Percentiles rank a stretch among this genome's conserved stretches.
These are phyloP conservation scores for Saitozyma sp. DNA, from an alignment of 768 basidiomycete genomes.

Conservation along the genomic window DNA sequence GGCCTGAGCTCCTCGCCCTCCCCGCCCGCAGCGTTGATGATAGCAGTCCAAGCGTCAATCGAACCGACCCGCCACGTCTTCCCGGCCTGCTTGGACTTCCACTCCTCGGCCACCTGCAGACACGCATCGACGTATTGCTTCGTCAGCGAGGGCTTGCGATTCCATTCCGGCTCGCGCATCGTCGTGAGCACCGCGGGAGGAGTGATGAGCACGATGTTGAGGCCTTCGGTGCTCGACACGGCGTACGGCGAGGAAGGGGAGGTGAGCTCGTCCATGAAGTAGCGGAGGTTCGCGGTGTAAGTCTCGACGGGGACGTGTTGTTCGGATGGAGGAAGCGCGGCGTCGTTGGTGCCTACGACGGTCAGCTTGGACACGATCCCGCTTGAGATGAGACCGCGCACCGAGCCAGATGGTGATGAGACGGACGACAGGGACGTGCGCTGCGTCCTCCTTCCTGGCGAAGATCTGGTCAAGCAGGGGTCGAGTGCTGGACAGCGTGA, in stretches of 20 bases:
- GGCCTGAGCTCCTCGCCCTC: conserved; percentile 19
- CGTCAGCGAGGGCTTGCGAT: neutral
- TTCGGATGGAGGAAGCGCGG: conserved; percentile 8
- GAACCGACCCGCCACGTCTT: conserved; percentile 22
- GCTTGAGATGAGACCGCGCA: conserved; percentile 5
- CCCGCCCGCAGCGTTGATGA: conserved; percentile 22
- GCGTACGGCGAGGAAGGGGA: conserved; percentile 23
- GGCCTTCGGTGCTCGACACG: conserved; percentile 5
- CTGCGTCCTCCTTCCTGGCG: conserved; percentile 21
- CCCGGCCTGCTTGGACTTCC: conserved; percentile 9
- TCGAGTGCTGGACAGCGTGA: conserved; percentile 1
- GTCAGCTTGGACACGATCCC: neutral
- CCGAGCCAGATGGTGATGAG: conserved; percentile 41
- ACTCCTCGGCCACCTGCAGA: conserved; percentile 4
- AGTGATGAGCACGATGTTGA: conserved; percentile 6
- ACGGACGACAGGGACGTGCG: conserved; percentile 9
- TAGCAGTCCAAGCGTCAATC: conserved; percentile 26
- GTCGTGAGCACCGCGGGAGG: neutral
- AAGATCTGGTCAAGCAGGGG: conserved; percentile 35
- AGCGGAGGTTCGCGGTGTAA: conserved; percentile 21
- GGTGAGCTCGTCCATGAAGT: conserved; percentile 21
- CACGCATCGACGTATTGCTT: conserved; percentile 5
- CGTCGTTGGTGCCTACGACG: conserved; percentile 31
- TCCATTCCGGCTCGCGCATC: neutral
- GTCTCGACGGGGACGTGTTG: conserved; percentile 20